These are phyloP conservation scores for Epichloe bromicola DNA, from an alignment of 2,329 filamentous ascomycete genomes.

Conservation along the genomic window DNA sequence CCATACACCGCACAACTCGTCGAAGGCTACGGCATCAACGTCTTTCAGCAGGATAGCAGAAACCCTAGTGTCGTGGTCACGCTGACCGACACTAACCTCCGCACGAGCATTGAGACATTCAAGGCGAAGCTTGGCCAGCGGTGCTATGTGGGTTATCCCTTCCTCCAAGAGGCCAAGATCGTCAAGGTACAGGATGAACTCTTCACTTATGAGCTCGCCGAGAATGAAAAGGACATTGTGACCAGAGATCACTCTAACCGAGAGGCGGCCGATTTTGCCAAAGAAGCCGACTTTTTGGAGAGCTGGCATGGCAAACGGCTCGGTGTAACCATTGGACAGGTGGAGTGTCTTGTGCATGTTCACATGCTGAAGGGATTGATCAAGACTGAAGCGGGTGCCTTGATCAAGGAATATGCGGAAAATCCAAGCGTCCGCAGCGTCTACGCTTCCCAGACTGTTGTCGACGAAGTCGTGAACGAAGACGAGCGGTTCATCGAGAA, in stretches of 20 bases:
- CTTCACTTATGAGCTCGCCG: constrained; percentile 69
- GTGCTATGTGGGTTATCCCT: constrained; percentile 88
- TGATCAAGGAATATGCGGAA: constrained; percentile 82
- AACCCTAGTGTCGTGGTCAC: constrained; percentile 96
- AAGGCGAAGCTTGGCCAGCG: constrained; percentile 70
- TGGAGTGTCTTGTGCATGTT: constrained; percentile 83
- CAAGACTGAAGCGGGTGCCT: constrained; percentile 83
- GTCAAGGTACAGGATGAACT: constrained; percentile 83
- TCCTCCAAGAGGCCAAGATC: constrained; percentile 87
- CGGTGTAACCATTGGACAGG: constrained; percentile 71
- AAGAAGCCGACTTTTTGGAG: constrained; percentile 74
- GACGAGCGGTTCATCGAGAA: constrained; percentile 90
- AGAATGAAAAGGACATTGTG: constrained; percentile 50
- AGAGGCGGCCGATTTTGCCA: constrained; percentile 73
- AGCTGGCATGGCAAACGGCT: constrained; percentile 81
- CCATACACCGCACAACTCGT: constrained; percentile 65
- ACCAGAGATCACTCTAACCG: constrained; percentile 58
- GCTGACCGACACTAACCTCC: constrained; percentile 58
- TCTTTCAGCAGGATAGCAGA: constrained; percentile 90
- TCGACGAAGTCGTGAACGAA: constrained; percentile 79
- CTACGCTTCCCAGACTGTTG: constrained; percentile 82
- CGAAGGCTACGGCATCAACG: constrained; percentile 70
- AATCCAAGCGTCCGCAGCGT: constrained; percentile 78
- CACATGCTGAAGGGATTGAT: constrained; percentile 84
- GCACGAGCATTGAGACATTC: constrained; percentile 58